A percentile compares a stretch with the other conserved stretches of the same genome.
phyloP scores from a whole-genome alignment of 2,329 filamentous ascomycete species.

The Colletotrichum ledebouriae region DNA sequence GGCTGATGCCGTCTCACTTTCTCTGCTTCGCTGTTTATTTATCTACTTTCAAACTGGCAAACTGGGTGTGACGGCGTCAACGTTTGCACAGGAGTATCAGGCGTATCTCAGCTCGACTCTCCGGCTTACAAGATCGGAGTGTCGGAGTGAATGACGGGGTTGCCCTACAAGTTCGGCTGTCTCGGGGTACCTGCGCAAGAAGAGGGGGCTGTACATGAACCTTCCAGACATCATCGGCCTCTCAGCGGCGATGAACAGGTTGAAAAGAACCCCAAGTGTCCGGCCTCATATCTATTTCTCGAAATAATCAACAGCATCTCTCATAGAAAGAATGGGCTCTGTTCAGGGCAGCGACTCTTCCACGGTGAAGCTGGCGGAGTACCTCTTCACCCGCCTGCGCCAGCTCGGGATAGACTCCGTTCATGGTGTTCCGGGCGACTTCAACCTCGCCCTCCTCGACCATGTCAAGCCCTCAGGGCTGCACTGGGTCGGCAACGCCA shows the following conservation, averaged over 20 bases:
- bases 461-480: conserved; percentile 54
- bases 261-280: too few species aligned
- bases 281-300: background rate
- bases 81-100: background rate
- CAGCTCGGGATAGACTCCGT: conserved; percentile 71
- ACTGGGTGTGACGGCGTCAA: background rate
- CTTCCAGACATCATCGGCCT: background rate
- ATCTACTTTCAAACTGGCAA: too few species aligned
- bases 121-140: conserved; percentile 2
- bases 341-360: background rate
- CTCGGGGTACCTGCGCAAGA: conserved; percentile 6
- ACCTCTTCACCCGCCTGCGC: conserved; percentile 70
- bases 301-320: background rate
- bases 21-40: conserved; percentile 9
- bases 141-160: conserved; percentile 1
- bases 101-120: background rate
- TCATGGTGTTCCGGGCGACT: conserved; percentile 63
- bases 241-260: background rate
- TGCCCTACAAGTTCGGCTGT: background rate
- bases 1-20: background rate
- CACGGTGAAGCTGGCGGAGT: conserved; percentile 65
- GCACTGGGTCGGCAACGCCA: conserved; percentile 65
- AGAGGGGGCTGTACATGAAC: conserved; percentile 11
- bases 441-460: conserved; percentile 55
- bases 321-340: conserved; percentile 3